phyloP scores from a whole-genome alignment of 2,329 filamentous ascomycete genomes.

The Colletotrichum sp. region DNA sequence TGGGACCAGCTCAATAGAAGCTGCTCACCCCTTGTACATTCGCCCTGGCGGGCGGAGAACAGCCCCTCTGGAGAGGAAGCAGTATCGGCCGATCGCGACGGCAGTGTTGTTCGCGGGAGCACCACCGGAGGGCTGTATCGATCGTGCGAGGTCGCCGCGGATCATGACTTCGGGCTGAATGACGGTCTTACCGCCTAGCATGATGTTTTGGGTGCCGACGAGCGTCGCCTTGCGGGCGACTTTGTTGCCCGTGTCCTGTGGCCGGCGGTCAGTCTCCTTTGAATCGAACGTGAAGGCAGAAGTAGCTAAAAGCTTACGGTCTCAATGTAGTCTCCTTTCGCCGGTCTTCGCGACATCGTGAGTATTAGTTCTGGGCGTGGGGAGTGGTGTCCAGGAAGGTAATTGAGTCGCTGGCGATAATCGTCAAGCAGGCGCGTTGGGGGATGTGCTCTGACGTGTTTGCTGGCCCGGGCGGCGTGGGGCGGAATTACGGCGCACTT shows the following conservation, averaged over 20 bases:
- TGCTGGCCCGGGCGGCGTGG: not conserved
- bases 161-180: conserved; percentile 96
- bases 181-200: conserved; percentile 93
- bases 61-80: conserved; percentile 80
- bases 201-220: conserved; percentile 96
- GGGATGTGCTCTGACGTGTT: not conserved
- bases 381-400: not conserved
- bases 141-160: conserved; percentile 82
- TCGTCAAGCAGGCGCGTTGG: not conserved
- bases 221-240: conserved; percentile 91
- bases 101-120: conserved; percentile 64
- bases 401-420: not conserved
- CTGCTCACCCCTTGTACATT: conserved; percentile 71
- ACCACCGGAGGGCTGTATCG: conserved; percentile 48
- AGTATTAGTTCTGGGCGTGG: not conserved
- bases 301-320: conserved; percentile 64
- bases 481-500: not conserved
- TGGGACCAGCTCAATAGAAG: not conserved
- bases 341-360: conserved; percentile 76
- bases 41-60: conserved; percentile 84
- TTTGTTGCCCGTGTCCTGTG: conserved; percentile 95
- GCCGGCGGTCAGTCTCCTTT: not conserved
- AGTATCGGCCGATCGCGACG: conserved; percentile 90
- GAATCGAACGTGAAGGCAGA: too few relatives aligned
- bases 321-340: conserved; percentile 95